Percentiles rank a stretch among this genome's conserved stretches.
Evolutionary conservation across 139 green algal genomes (phyloP).

Genomic region (Auxenochlorella protothecoides): DNA sequence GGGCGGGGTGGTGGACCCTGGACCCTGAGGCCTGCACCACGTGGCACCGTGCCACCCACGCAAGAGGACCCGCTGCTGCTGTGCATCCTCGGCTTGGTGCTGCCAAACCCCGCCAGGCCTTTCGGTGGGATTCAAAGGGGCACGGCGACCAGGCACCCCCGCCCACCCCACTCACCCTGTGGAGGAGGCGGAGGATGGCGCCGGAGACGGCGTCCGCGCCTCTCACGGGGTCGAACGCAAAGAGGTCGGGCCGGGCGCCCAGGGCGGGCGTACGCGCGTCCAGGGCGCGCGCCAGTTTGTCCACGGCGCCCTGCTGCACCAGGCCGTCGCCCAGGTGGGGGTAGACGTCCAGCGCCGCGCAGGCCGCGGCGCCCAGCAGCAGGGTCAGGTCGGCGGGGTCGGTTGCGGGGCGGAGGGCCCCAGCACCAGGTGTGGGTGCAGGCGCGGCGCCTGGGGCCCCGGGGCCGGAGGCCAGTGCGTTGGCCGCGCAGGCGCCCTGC

Average conservation of each 20-base stretch:
- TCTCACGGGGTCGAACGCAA: background rate
- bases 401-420: background rate
- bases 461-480: background rate
- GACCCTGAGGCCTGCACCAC: background rate
- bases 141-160: too few species aligned
- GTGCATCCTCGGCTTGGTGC: too few species aligned
- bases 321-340: constrained; percentile 51
- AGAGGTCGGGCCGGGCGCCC: background rate
- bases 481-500: constrained; percentile 2
- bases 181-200: constrained; percentile 56
- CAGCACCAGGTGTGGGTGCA: background rate
- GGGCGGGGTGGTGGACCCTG: background rate
- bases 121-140: too few species aligned
- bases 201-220: constrained; percentile 41
- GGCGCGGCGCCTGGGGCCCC: background rate
- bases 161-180: constrained; percentile 15
- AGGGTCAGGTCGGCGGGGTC: constrained; percentile 16
- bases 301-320: constrained; percentile 48
- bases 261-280: constrained; percentile 1
- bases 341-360: constrained; percentile 54
- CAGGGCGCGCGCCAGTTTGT: constrained; percentile 44
- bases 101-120: too few species aligned
- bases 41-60: background rate
- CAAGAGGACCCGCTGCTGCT: too few species aligned
- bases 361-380: constrained; percentile 55